Evolutionary conservation across 73 alveolate species (phyloP), one percentile per base, ranked within the genome.

Genomic region (Paramecium primaurelia): DNA sequence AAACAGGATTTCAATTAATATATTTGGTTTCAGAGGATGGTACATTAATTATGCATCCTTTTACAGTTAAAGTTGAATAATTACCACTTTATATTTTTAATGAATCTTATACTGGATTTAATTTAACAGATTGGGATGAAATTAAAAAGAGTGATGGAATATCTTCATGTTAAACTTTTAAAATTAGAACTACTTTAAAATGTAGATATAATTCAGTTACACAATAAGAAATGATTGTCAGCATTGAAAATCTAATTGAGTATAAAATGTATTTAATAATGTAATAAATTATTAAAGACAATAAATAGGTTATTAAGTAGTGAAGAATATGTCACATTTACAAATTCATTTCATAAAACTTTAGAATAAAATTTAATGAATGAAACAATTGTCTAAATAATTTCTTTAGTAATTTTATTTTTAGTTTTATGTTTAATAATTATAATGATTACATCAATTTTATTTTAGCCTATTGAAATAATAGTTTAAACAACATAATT

Each of bases 131-230:
- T 64, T 64, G 84, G 84, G 1, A 32, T 25, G 45, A 64, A 25
- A 64, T 64, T 11, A 11, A 8, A 11, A 26, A 64, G 8, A 28
- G 14, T 14, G 28, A 64, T 34, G 26, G 49, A 12, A 4, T 14
- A 0, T 64, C 84, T 8, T 64, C 84, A 64, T 64, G 84, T 8
- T 6, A 8, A 6, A 28, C 10, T 12, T 64, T 64, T 64, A 12
- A 12, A 12, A 10, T 25, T 3, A 2, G 30, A n/a, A n/a, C 32
- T 4, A n/a, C 69, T 1, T 26, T 64, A 14, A 64, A 64, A 64
- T 64, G 84, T 26, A 8, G 84, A 64, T 64, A 64, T 26, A 64
- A 64, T 64, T 64, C 84, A n/a, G 84, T 64, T 32, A 64, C 84
- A 6, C 16, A 64, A 64, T 64, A 64, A 26, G 47, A 32, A 34